A percentile compares a stretch with the other conserved stretches of the same genome.
Evolutionary conservation across 305 asterid genomes (phyloP).

Genomic region (Fraxinus sp.): DNA sequence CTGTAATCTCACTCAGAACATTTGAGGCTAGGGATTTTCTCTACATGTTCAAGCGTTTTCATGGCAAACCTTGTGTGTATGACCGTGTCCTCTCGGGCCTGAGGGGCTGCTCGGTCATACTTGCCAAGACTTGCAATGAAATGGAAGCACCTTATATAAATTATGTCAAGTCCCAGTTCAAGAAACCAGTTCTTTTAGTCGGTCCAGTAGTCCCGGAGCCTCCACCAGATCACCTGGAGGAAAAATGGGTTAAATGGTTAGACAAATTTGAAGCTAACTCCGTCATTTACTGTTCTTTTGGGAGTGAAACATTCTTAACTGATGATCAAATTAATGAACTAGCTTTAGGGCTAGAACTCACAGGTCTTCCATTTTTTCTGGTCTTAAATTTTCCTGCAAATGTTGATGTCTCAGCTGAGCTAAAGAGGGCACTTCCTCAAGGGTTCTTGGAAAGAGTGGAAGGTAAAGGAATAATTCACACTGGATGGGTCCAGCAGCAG

Average conservation of each 20-base stretch:
- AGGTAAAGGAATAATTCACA: slow-evolving; percentile 37
- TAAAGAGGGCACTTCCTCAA: slow-evolving; percentile 40
- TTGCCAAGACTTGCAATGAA: slow-evolving; percentile 46
- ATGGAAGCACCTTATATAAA: slow-evolving; percentile 49
- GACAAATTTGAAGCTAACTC: slow-evolving; percentile 29
- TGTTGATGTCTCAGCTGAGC: slow-evolving; percentile 24
- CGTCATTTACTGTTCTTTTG: slow-evolving; percentile 51
- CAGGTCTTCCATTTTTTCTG: slow-evolving; percentile 42
- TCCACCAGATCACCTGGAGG: slow-evolving; percentile 28
- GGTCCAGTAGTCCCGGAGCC: slow-evolving; percentile 49
- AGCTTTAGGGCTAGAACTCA: slow-evolving; percentile 48
- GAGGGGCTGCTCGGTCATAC: slow-evolving; percentile 37
- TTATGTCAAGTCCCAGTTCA: slow-evolving; percentile 42
- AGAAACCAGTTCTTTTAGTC: slow-evolving; percentile 40
- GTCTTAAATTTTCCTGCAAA: slow-evolving; percentile 41
- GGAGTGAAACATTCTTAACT: slow-evolving; percentile 52
- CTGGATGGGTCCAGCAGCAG: slow-evolving; percentile 67
- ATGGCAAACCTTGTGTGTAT: slow-evolving; percentile 33
- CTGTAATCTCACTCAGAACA: slow-evolving; percentile 28
- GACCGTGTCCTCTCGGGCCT: slow-evolving; percentile 46
- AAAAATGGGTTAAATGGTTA: slow-evolving; percentile 40
- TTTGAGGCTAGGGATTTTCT: slow-evolving; percentile 46
- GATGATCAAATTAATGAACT: slow-evolving; percentile 40
- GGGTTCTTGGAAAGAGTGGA: slow-evolving; percentile 43
- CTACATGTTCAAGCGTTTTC: slow-evolving; percentile 41